These are phyloP conservation scores for Acanthamoeba lenticulata DNA, from an alignment of 208 protist species.

Conservation along the genomic window DNA sequence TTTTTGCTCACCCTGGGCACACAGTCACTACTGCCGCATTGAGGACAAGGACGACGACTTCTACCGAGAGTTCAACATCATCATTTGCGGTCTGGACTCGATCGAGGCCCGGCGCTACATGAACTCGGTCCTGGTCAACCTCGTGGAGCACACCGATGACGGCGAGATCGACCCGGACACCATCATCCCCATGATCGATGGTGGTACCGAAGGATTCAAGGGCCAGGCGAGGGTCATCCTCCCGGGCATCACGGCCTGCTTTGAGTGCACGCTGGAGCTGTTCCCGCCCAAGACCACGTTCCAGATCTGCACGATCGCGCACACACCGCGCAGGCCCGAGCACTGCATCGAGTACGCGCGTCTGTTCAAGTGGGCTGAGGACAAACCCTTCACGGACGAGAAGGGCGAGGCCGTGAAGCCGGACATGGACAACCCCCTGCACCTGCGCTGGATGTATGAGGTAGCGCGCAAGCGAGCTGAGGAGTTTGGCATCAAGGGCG, in stretches of 20 bases:
- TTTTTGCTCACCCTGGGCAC: background rate
- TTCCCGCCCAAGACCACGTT: slow-evolving; percentile 76
- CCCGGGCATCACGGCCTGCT: slow-evolving; percentile 90
- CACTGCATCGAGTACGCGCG: slow-evolving; percentile 97
- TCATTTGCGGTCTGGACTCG: slow-evolving; percentile 96
- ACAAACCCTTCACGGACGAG: slow-evolving; percentile 60
- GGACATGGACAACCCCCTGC: slow-evolving; percentile 84
- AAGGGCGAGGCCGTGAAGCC: slow-evolving; percentile 62
- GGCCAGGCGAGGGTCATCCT: slow-evolving; percentile 94
- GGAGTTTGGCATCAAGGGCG: slow-evolving; percentile 90
- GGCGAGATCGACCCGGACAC: slow-evolving; percentile 80
- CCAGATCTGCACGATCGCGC: slow-evolving; percentile 96
- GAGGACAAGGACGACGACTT: slow-evolving; percentile 94
- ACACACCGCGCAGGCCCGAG: slow-evolving; percentile 94
- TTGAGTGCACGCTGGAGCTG: slow-evolving; percentile 74
- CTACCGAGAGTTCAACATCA: slow-evolving; percentile 93
- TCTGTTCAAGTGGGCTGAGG: slow-evolving; percentile 74
- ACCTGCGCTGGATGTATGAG: slow-evolving; percentile 84
- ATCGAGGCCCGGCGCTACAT: slow-evolving; percentile 96
- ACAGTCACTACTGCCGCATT: slow-evolving; percentile 90
- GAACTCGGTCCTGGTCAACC: slow-evolving; percentile 85
- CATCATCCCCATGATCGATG: slow-evolving; percentile 97
- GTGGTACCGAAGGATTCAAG: slow-evolving; percentile 98
- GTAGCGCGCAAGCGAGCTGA: slow-evolving; percentile 87
- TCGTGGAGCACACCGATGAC: slow-evolving; percentile 81